Base-by-base conservation (phyloP, 306 rosid species). In the Quercus cerris region DNA sequence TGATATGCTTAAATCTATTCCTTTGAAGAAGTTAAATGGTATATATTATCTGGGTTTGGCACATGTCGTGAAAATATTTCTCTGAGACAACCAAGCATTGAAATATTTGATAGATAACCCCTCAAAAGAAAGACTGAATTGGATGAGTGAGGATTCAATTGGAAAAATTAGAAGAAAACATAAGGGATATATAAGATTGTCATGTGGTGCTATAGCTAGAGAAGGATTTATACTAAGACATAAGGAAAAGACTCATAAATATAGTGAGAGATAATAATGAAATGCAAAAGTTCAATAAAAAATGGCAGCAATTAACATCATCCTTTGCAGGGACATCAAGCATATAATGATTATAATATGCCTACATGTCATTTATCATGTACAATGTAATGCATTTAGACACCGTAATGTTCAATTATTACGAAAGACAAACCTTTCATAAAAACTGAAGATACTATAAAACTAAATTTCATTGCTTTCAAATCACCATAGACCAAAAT, bases 361-460 rank as follows among this genome's bases (percentile, higher is more conserved):
- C 30, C 27, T 58, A 58, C 2, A 58, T 4, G 31, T 61, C 1
- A 61, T 23, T 27, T 25, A 61, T 25, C 70, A 63, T 62, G 14
- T 62, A 62, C 69, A 62, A 62, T 62, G 9, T 15, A 58, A 58
- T 58, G 8, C 30, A 9, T 59, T 59, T 59, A 23, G 66, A 59
- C 12, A 10, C 56, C 31, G 63, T 33, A 66, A 59, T 70, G 23
- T 23, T 18, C 52, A 31, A 55, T 25, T 54, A 70, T 27, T 79
- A 30, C 3, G 9, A 55, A 73, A 54, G 57, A 66, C 44, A 35
- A 20, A 55, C 62, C 3, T 77, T 55, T 28, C 15, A 10, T 23
- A 5, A 28, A 70, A 78, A 86, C 30, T 33, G 9, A 52, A 73
- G 52, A 81, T 67, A 62, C 61, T 74, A 75, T 23, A 54, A 71